phyloP scores from a whole-genome alignment of 495 filamentous ascomycete genomes.

The Penicillium tannophilum region DNA sequence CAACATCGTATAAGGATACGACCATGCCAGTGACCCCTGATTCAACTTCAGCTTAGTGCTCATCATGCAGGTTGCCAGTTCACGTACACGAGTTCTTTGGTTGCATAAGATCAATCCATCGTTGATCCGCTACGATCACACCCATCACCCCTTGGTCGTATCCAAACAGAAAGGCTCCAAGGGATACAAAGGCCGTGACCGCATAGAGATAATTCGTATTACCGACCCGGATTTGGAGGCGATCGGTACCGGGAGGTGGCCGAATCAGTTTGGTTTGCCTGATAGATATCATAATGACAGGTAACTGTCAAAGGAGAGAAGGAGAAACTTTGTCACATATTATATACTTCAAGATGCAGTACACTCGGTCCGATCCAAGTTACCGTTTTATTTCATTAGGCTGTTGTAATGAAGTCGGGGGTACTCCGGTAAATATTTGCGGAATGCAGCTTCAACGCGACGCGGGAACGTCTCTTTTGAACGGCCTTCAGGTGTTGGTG shows the following conservation, averaged over 20 bases:
- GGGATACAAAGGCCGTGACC: slow-evolving; percentile 53
- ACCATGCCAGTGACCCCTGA: slow-evolving; percentile 30
- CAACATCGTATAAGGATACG: slow-evolving; percentile 57
- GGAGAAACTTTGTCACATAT: background rate
- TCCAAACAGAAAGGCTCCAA: slow-evolving; percentile 67
- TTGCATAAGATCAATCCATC: slow-evolving; percentile 28
- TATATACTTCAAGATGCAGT: background rate
- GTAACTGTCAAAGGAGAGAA: background rate
- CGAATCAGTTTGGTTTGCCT: slow-evolving; percentile 23
- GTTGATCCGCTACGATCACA: slow-evolving; percentile 59
- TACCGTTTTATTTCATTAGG: background rate
- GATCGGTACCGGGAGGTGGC: slow-evolving; percentile 16
- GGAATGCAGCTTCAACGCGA: background rate
- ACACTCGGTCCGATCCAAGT: slow-evolving; percentile 1
- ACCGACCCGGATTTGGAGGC: slow-evolving; percentile 2
- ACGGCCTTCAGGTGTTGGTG: background rate
- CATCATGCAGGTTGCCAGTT: background rate
- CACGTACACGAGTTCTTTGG: slow-evolving; percentile 23
- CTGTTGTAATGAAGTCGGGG: background rate
- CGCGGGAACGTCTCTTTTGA: background rate
- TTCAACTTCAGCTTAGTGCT: no score
- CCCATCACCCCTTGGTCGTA: slow-evolving; percentile 68
- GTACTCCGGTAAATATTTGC: background rate
- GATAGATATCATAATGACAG: slow-evolving; percentile 13
- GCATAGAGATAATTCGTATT: slow-evolving; percentile 19